Conservation (phyloP, 148 eudicot species). For the Vaccinium vitisidaea region DNA sequence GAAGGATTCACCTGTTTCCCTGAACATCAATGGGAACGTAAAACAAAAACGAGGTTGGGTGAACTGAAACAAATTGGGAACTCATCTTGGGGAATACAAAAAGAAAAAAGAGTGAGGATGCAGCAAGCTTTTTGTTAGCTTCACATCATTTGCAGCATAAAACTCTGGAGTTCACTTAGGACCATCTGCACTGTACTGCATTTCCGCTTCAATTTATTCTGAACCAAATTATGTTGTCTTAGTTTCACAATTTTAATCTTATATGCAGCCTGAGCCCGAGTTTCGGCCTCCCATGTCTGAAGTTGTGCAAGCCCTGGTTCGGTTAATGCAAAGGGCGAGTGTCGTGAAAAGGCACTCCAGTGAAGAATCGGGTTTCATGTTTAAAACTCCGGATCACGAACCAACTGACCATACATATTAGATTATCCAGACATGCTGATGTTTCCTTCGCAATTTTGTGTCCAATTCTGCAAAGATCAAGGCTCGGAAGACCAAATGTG, state of each 20-base stretch:
- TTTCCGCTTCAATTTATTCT: background rate
- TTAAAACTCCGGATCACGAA: slow-evolving; percentile 80
- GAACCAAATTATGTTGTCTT: background rate
- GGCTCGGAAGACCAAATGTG: background rate
- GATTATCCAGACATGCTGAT: slow-evolving; percentile 8
- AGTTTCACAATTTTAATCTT: background rate
- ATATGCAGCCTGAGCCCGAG: slow-evolving; percentile 84
- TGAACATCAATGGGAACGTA: background rate
- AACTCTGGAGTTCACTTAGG: background rate
- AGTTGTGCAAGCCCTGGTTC: slow-evolving; percentile 92
- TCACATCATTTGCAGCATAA: background rate
- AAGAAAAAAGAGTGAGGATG: background rate
- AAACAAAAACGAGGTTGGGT: background rate
- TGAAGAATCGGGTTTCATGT: slow-evolving; percentile 75
- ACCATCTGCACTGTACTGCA: background rate
- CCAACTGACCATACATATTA: slow-evolving; percentile 56
- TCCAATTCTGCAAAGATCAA: slow-evolving; percentile 9
- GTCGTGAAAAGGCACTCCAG: slow-evolving; percentile 70
- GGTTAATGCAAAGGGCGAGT: slow-evolving; percentile 92
- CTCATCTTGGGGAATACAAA: background rate
- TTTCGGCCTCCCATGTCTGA: slow-evolving; percentile 99
- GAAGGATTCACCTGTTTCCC: background rate
- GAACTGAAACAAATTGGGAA: background rate
- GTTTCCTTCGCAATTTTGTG: slow-evolving; percentile 21
- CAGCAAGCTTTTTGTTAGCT: background rate